These are phyloP conservation scores for Talaromyces nanjingensis DNA, from an alignment of 495 filamentous ascomycete genomes.

Conservation along the genomic window DNA sequence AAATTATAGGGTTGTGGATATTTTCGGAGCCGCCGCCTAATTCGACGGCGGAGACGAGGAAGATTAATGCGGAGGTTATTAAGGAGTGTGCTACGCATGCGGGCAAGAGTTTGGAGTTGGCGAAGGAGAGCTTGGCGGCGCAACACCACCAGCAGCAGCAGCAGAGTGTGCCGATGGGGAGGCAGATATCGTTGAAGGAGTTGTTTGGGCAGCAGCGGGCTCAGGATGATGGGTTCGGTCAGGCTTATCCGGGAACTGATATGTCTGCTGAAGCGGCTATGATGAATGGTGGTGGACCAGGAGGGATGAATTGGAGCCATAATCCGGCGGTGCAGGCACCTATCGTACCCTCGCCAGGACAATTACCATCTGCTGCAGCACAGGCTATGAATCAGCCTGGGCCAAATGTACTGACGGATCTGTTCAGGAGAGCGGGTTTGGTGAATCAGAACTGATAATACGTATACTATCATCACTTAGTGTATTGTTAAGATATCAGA, in stretches of 20 bases:
- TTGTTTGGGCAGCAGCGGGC: conserved; percentile 49
- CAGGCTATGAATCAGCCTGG: conserved; percentile 4
- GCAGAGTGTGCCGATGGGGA: conserved; percentile 41
- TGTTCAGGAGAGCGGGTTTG: conserved; percentile 37
- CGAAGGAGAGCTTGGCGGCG: conserved; percentile 34
- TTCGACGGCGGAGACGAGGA: conserved; percentile 45
- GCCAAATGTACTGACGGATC: conserved; percentile 31
- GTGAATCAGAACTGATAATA: conserved; percentile 18
- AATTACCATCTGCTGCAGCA: neutral
- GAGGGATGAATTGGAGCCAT: neutral
- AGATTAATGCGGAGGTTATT: conserved; percentile 45
- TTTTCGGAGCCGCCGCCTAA: conserved; percentile 50
- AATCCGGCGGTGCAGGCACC: neutral
- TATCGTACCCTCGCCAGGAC: neutral
- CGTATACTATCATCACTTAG: neutral
- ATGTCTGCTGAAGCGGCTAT: neutral
- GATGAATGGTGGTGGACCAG: conserved; percentile 6
- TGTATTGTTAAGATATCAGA: neutral
- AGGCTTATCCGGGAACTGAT: conserved; percentile 16
- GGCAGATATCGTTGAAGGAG: conserved; percentile 47
- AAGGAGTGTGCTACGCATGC: conserved; percentile 47
- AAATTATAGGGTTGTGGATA: conserved; percentile 58
- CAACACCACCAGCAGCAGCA: conserved; percentile 30
- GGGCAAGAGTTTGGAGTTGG: conserved; percentile 35
- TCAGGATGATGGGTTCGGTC: conserved; percentile 45